phyloP scores from a whole-genome alignment of 805 yeast genomes.

The Myxozyma udenii region DNA sequence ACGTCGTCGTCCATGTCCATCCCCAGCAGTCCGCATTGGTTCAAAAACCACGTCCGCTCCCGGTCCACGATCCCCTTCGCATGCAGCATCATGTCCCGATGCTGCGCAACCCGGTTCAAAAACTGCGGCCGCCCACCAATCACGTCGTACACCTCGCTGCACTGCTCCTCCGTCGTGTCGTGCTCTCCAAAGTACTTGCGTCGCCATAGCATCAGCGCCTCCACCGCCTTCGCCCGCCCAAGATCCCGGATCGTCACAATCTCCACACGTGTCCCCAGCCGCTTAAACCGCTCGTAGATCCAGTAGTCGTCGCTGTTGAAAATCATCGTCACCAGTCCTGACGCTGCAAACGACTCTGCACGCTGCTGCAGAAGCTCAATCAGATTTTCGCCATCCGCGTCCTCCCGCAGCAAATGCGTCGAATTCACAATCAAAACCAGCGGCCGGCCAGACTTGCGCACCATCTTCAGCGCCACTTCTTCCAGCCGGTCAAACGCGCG shows the following conservation, averaged over 20 bases:
- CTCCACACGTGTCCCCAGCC: constrained; percentile 69
- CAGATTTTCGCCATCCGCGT: constrained; percentile 67
- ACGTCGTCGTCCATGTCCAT: constrained; percentile 84
- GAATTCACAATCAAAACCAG: constrained; percentile 68
- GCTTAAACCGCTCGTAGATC: constrained; percentile 74
- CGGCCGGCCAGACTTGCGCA: constrained; percentile 48
- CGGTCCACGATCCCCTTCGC: constrained; percentile 56
- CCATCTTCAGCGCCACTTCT: constrained; percentile 56
- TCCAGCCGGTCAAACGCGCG: constrained; percentile 76
- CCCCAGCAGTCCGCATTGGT: constrained; percentile 77
- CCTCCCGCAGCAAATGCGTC: constrained; percentile 70
- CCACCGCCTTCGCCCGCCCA: constrained; percentile 51
- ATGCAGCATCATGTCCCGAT: constrained; percentile 43
- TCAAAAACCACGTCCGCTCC: constrained; percentile 81
- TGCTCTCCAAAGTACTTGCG: constrained; percentile 41
- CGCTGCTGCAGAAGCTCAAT: constrained; percentile 78
- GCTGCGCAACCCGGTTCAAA: constrained; percentile 64
- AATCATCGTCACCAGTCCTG: constrained; percentile 65
- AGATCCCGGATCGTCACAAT: constrained; percentile 64
- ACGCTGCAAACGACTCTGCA: constrained; percentile 73
- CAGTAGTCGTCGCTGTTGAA: constrained; percentile 84
- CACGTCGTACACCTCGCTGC: constrained; percentile 59
- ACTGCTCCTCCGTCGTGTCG: constrained; percentile 41
- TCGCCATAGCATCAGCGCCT: constrained; percentile 48
- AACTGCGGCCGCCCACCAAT: constrained; percentile 87